Conservation (phyloP, 495 filamentous ascomycete genomes). For the Aspergillus asperescens region DNA sequence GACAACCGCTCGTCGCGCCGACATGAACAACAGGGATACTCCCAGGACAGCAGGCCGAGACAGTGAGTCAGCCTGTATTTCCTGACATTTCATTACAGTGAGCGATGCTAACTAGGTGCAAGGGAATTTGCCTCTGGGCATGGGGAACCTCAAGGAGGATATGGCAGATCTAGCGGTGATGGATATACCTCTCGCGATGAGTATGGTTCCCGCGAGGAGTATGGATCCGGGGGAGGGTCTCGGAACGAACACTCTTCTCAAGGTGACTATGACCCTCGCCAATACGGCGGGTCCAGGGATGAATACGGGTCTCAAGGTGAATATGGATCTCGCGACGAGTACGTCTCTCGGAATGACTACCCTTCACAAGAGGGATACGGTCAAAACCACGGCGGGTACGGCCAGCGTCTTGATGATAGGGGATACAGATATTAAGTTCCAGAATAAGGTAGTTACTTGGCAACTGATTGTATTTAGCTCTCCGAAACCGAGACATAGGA, state of each 20-base stretch:
- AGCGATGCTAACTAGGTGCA: not conserved
- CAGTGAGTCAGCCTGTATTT: constrained; percentile 10
- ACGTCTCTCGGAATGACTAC: constrained; percentile 2
- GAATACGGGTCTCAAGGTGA: not conserved
- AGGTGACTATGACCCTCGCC: constrained; percentile 2
- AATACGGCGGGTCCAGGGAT: constrained; percentile 7
- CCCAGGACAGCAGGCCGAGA: not conserved
- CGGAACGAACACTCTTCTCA: not conserved
- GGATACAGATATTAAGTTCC: constrained; percentile 14
- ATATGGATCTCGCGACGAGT: not conserved
- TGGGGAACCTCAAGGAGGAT: not conserved
- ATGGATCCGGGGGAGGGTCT: not conserved
- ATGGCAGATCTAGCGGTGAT: not conserved
- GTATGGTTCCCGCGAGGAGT: not conserved
- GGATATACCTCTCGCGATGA: not conserved
- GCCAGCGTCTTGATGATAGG: constrained; percentile 12
- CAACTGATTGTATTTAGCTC: not conserved
- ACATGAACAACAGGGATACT: not conserved
- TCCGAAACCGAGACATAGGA: not conserved
- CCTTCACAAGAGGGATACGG: constrained; percentile 16
- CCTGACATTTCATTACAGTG: not conserved
- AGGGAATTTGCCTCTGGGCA: constrained; percentile 9
- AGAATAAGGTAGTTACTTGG: not conserved
- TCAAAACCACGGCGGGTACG: constrained; percentile 5
- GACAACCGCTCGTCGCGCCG: constrained; percentile 5